Evolutionary conservation across 78 protist species (phyloP).

Genomic region (Dictyostelium intermedium): DNA sequence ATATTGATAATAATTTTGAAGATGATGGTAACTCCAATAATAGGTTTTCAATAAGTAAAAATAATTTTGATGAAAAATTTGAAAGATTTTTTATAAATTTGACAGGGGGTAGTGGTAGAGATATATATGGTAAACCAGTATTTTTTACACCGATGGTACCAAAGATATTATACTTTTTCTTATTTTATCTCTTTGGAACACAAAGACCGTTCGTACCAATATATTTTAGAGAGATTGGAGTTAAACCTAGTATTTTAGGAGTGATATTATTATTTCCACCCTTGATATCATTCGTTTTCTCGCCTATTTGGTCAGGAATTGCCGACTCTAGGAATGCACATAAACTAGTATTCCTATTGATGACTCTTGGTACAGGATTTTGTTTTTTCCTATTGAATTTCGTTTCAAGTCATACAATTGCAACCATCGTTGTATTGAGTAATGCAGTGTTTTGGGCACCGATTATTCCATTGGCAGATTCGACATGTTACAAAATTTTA

Average conservation of each 20-base stretch:
- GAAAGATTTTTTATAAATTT: neutral
- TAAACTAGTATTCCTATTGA: neutral
- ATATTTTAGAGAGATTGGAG: neutral
- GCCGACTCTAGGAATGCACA: constrained; percentile 15
- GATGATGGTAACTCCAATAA: neutral
- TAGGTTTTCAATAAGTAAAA: neutral
- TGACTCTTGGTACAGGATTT: neutral
- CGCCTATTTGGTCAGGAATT: constrained; percentile 15
- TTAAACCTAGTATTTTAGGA: neutral
- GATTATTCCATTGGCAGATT: constrained; percentile 31
- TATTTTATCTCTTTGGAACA: constrained; percentile 43
- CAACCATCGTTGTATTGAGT: neutral
- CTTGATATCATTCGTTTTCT: constrained; percentile 4
- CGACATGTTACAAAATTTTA: constrained; percentile 27
- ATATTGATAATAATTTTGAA: neutral
- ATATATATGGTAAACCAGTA: neutral
- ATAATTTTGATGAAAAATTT: neutral
- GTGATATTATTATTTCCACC: constrained; percentile 44
- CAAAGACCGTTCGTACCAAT: constrained; percentile 36
- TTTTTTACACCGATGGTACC: constrained; percentile 37
- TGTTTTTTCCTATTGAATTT: constrained; percentile 7
- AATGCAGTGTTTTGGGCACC: constrained; percentile 70
- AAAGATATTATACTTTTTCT: constrained; percentile 32
- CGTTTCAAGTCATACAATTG: neutral
- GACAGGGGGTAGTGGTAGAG: neutral